phyloP scores from a whole-genome alignment of 441 rosid genomes.

The Croton setiger region DNA sequence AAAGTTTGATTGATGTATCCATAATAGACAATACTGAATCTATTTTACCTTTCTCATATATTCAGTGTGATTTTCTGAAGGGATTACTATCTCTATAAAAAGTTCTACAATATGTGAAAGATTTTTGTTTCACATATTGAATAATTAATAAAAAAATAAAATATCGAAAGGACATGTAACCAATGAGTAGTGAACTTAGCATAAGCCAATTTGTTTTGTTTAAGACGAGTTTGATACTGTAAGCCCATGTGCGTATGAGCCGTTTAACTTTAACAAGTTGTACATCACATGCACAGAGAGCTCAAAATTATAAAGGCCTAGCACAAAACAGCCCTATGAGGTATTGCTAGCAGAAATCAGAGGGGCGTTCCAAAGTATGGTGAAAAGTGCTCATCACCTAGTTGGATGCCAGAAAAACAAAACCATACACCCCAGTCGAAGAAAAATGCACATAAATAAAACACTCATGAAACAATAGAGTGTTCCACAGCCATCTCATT shows the following conservation, averaged over 20 bases:
- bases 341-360: background rate
- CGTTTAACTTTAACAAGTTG: too few species aligned
- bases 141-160: too few species aligned
- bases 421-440: background rate
- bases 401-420: background rate
- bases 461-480: background rate
- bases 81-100: constrained; percentile 1
- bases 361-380: background rate
- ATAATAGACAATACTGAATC: background rate
- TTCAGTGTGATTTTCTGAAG: background rate
- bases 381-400: background rate
- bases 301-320: constrained; percentile 1
- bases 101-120: background rate
- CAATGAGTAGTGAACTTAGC: too few species aligned
- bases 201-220: too few species aligned
- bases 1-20: background rate
- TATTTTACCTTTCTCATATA: background rate
- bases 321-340: background rate
- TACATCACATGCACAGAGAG: background rate
- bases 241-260: too few species aligned
- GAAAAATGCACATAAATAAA: background rate
- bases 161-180: too few species aligned
- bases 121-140: background rate
- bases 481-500: background rate
- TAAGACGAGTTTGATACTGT: too few species aligned